These are phyloP conservation scores for Rhodofomes roseus DNA, from an alignment of 1,284 basidiomycete genomes.

Conservation along the genomic window DNA sequence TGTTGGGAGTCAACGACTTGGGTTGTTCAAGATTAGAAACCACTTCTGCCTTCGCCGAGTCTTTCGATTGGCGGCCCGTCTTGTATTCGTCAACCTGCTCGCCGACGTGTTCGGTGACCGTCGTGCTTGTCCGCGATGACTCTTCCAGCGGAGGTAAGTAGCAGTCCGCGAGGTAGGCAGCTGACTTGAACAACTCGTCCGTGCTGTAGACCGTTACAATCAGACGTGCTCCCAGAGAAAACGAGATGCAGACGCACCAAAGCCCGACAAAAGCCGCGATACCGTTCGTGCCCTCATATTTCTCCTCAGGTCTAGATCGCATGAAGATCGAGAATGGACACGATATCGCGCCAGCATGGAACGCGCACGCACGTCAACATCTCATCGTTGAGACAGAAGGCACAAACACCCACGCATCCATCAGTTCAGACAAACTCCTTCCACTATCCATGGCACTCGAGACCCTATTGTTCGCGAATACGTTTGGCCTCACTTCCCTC, in stretches of 20 bases:
- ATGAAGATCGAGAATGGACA: background rate
- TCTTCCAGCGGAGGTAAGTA: conserved; percentile 23
- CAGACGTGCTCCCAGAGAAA: background rate
- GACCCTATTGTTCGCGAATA: conserved; percentile 64
- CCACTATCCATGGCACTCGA: conserved; percentile 65
- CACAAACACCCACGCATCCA: conserved; percentile 30
- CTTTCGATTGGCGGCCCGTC: background rate
- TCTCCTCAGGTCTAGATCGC: conserved; percentile 44
- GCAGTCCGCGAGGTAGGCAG: conserved; percentile 66
- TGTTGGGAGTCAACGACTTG: no score
- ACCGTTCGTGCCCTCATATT: conserved; percentile 60
- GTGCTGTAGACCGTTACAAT: conserved; percentile 37
- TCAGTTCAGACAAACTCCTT: conserved; percentile 38
- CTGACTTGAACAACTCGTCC: conserved; percentile 70
- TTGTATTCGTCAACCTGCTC: background rate
- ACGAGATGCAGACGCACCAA: conserved; percentile 38
- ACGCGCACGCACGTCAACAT: background rate
- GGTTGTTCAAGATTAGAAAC: no score
- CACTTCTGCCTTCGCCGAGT: background rate
- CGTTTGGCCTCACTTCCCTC: conserved; percentile 58
- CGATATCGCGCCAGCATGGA: background rate
- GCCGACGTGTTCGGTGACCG: background rate
- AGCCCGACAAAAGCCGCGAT: conserved; percentile 64
- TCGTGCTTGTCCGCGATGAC: background rate
- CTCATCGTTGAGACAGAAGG: conserved; percentile 7